Base-by-base conservation (phyloP, 1,284 basidiomycete genomes). In the Cutaneotrichosporon spelunceum region DNA sequence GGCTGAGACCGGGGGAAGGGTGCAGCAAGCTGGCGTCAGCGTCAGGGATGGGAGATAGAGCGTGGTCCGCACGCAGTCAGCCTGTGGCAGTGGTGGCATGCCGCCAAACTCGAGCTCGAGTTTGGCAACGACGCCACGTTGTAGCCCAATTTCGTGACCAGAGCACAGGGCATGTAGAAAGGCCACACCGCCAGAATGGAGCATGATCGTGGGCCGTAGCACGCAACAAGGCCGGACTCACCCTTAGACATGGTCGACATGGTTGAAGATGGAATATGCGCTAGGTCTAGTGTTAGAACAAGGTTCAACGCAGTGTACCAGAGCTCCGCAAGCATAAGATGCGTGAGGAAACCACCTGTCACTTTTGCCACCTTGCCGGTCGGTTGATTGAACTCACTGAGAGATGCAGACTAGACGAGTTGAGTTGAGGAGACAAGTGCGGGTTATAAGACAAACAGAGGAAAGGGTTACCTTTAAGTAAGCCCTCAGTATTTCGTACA, bases 1-100 rank as follows among this genome's bases (percentile, higher is more conserved):
- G 56, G 77, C 77, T 72, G 80, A 67, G 59, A 81, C 80, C 49
- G 81, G 80, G 27, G 81, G 79, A 58, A 81, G 74, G 23, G 52
- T 13, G 77, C 81, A 82, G 76, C 81, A 82, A n/a, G 79, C 81
- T 75, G 61, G 26, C 2, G 57, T 58, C n/a, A 58, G 56, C n/a
- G n/a, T n/a, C n/a, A n/a, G n/a, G n/a, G n/a, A n/a, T n/a, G n/a
- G n/a, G n/a, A n/a, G n/a, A n/a, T n/a, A n/a, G n/a, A n/a, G n/a
- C n/a, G n/a, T n/a, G n/a, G n/a, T n/a, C n/a, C n/a, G n/a, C n/a
- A n/a, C n/a, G n/a, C n/a, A n/a, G n/a, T n/a, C n/a, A n/a, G n/a
- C n/a, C 30, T 33, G 30, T 33, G 30, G 4, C 30, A 33, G 13
- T 33, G 30, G 8, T 33, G n/a, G n/a, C n/a, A n/a, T n/a, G n/a